Evolutionary conservation across 2,329 filamentous ascomycete species (phyloP).

Genomic region (Amauroascus niger): DNA sequence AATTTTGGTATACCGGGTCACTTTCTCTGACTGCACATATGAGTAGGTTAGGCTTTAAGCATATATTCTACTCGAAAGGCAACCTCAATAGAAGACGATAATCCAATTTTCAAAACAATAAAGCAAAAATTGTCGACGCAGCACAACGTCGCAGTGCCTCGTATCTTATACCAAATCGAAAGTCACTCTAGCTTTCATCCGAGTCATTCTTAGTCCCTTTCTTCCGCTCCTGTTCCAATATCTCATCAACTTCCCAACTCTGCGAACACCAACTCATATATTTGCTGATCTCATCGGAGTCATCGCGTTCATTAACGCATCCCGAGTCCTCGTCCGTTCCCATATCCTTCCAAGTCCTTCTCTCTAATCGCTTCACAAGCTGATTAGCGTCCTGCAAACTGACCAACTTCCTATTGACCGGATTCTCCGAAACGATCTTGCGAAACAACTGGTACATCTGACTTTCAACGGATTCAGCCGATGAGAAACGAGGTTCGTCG

Average conservation of each 20-base stretch:
- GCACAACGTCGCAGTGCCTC: no score
- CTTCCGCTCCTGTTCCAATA: constrained; percentile 6
- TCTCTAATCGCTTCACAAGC: constrained; percentile 44
- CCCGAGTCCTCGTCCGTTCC: constrained; percentile 3
- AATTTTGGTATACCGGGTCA: neutral
- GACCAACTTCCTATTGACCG: constrained; percentile 44
- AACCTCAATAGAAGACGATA: neutral
- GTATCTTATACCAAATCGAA: no score
- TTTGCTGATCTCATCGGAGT: constrained; percentile 1
- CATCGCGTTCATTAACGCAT: neutral
- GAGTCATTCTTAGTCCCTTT: neutral
- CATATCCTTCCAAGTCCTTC: constrained; percentile 5
- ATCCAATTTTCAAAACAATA: neutral
- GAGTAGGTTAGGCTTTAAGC: neutral
- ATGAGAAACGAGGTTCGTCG: constrained; percentile 1
- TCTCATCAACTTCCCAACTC: neutral
- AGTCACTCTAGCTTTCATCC: neutral
- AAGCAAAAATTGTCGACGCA: neutral
- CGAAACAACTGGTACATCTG: constrained; percentile 8
- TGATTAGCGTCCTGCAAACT: constrained; percentile 52
- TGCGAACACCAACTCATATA: neutral
- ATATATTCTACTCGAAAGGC: neutral
- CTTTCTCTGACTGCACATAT: neutral
- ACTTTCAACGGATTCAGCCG: neutral
- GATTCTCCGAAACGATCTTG: constrained; percentile 4